Evolutionary conservation across 1,284 basidiomycete species (phyloP).

Genomic region (Tilletia caries): DNA sequence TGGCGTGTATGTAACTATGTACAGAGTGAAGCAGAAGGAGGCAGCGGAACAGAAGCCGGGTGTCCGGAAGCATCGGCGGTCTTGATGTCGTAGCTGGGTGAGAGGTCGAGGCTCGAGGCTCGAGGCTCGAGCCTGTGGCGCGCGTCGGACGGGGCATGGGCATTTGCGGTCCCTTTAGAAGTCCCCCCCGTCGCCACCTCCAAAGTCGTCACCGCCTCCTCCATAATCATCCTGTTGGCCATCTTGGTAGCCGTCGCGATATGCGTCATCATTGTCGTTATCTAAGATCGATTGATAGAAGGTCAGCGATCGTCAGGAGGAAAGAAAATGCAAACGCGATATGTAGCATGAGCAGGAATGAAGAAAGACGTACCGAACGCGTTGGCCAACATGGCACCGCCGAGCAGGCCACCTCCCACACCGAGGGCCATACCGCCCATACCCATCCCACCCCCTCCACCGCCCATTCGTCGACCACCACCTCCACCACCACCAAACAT

Average conservation of each 20-base stretch:
- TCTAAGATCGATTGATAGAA: constrained; percentile 11
- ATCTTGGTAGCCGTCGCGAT: constrained; percentile 47
- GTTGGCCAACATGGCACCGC: constrained; percentile 17
- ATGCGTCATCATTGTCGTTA: constrained; percentile 40
- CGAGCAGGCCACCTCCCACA: constrained; percentile 36
- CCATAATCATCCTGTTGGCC: constrained; percentile 25
- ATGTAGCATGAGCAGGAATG: background rate
- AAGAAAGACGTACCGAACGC: constrained; percentile 18
- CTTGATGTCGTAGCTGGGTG: no score
- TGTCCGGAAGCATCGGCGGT: no score
- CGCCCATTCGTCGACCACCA: constrained; percentile 25
- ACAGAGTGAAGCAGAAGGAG: no score
- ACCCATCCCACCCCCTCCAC: constrained; percentile 25
- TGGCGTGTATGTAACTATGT: no score
- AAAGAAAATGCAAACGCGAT: background rate
- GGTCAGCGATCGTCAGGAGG: no score
- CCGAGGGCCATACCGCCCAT: constrained; percentile 32
- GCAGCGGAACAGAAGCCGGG: no score
- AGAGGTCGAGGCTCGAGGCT: no score
- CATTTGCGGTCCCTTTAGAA: no score
- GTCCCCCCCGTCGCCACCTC: constrained; percentile 28
- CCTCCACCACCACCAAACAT: background rate
- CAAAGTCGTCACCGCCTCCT: constrained; percentile 22
- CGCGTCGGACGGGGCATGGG: no score
- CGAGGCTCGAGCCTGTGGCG: no score